Evolutionary conservation across 495 filamentous ascomycete genomes (phyloP).

Genomic region (Aspergillus avenaceus): DNA sequence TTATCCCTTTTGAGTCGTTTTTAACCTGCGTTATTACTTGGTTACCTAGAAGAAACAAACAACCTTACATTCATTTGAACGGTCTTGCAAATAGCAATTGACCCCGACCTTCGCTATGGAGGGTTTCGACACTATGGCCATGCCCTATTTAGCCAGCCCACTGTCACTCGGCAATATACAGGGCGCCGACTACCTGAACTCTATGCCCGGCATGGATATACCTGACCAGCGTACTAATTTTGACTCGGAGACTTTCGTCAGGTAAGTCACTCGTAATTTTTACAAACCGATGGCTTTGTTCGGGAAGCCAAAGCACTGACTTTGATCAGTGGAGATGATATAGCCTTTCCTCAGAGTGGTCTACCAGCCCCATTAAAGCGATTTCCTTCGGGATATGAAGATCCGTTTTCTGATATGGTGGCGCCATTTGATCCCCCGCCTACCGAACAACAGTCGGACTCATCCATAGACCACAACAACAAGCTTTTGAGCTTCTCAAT

Average conservation of each 20-base stretch:
- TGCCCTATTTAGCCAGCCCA: slow-evolving; percentile 57
- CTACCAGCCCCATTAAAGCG: slow-evolving; percentile 33
- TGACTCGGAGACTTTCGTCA: slow-evolving; percentile 56
- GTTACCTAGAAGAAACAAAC: background rate
- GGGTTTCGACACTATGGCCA: slow-evolving; percentile 60
- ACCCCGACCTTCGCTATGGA: slow-evolving; percentile 45
- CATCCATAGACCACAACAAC: slow-evolving; percentile 63
- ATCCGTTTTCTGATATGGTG: slow-evolving; percentile 57
- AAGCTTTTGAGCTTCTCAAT: slow-evolving; percentile 77
- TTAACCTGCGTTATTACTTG: background rate
- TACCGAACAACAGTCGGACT: slow-evolving; percentile 34
- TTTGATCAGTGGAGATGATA: slow-evolving; percentile 32
- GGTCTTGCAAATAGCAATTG: slow-evolving; percentile 6
- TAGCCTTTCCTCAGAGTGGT: slow-evolving; percentile 34
- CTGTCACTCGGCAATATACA: slow-evolving; percentile 51
- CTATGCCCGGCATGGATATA: slow-evolving; percentile 50
- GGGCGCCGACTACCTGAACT: slow-evolving; percentile 48
- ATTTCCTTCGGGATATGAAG: slow-evolving; percentile 57
- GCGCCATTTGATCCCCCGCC: slow-evolving; percentile 49
- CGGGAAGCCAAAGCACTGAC: slow-evolving; percentile 1
- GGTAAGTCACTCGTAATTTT: slow-evolving; percentile 32
- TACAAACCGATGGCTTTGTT: background rate
- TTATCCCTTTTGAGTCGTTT: background rate
- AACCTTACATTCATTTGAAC: background rate
- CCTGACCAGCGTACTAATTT: slow-evolving; percentile 55